These are phyloP conservation scores for Byssoonygena ceratinophila DNA, from an alignment of 2,329 filamentous ascomycete species.

Conservation along the genomic window DNA sequence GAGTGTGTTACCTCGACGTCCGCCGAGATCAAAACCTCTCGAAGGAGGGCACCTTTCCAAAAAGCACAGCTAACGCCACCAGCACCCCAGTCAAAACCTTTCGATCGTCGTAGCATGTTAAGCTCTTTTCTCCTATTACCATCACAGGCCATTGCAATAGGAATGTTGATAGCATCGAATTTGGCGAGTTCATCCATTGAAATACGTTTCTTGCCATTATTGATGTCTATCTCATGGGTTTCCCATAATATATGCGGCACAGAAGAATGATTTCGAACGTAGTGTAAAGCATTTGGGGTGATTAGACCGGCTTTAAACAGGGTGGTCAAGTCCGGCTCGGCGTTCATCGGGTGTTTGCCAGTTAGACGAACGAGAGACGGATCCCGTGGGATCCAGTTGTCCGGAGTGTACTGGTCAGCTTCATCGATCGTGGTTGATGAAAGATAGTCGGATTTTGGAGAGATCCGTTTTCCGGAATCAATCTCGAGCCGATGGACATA, in stretches of 20 bases:
- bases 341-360: constrained; percentile 46
- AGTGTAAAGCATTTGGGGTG: constrained; percentile 44
- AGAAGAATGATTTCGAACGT: constrained; percentile 45
- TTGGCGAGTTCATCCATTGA: constrained; percentile 38
- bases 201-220: constrained; percentile 30
- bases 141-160: constrained; percentile 41
- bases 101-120: constrained; percentile 41
- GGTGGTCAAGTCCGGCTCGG: constrained; percentile 35
- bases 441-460: constrained; percentile 27
- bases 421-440: constrained; percentile 37
- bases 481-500: constrained; percentile 33
- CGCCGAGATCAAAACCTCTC: constrained; percentile 38
- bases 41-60: constrained; percentile 41
- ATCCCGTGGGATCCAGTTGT: constrained; percentile 45
- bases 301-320: constrained; percentile 42
- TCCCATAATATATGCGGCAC: constrained; percentile 44
- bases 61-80: constrained; percentile 42
- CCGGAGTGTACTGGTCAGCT: constrained; percentile 42
- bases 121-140: constrained; percentile 45
- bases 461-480: constrained; percentile 36
- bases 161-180: constrained; percentile 41
- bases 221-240: constrained; percentile 40
- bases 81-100: constrained; percentile 41
- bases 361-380: constrained; percentile 41
- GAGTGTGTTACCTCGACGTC: constrained; percentile 25